phyloP scores from a whole-genome alignment of 1,284 basidiomycete genomes.

The Pseudozyma sp. region DNA sequence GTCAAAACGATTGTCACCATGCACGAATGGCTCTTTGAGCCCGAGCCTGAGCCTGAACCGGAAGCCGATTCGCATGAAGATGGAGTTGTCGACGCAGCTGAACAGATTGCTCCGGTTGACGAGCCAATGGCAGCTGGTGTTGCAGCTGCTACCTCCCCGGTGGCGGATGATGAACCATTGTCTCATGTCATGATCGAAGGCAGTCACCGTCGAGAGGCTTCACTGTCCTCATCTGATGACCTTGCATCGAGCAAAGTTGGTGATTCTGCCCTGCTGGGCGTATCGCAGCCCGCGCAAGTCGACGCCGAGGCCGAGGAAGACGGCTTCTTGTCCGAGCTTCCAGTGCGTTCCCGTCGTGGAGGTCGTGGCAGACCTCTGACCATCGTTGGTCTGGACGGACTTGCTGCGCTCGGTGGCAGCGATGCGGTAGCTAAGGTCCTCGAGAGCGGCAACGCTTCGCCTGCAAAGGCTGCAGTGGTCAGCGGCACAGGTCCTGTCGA shows the following conservation, averaged over 20 bases:
- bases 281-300: not conserved
- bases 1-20: constrained; percentile 67
- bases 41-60: constrained; percentile 52
- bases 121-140: not conserved
- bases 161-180: not conserved
- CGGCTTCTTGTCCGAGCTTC: constrained; percentile 27
- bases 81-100: not conserved
- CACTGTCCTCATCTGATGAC: constrained; percentile 13
- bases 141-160: not conserved
- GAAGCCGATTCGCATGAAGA: constrained; percentile 18
- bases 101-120: not conserved
- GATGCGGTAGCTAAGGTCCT: constrained; percentile 32
- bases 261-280: not conserved
- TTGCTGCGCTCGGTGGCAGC: constrained; percentile 23
- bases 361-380: constrained; percentile 36
- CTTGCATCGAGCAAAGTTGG: not conserved
- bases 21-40: constrained; percentile 67
- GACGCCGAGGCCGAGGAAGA: constrained; percentile 21
- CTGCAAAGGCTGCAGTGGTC: not conserved
- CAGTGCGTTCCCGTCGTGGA: constrained; percentile 28
- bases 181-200: not conserved
- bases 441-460: constrained; percentile 12
- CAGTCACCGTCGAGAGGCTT: not conserved
- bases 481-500: not conserved
- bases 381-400: constrained; percentile 39